phyloP scores from a whole-genome alignment of 208 protist species.

The Leishmania tropica region DNA sequence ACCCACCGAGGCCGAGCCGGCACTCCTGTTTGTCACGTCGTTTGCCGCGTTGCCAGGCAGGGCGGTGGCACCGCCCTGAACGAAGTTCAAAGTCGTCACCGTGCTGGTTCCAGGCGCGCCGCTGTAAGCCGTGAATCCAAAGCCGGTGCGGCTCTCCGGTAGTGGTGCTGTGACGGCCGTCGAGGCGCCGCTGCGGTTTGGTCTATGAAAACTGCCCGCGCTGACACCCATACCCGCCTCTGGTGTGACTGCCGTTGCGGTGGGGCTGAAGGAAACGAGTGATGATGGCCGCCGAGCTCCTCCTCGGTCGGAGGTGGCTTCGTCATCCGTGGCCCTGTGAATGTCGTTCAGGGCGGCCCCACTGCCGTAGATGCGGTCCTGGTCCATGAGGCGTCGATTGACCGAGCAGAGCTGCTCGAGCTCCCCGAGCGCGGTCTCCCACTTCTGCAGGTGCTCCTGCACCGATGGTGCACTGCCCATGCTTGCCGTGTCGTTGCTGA shows the following conservation, averaged over 20 bases:
- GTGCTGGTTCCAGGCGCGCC: constrained; percentile 1
- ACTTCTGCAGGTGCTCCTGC: constrained; percentile 75
- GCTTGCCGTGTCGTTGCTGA: neutral
- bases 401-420: constrained; percentile 61
- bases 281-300: constrained; percentile 52
- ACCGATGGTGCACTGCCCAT: constrained; percentile 71
- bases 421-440: constrained; percentile 66
- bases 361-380: constrained; percentile 66
- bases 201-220: constrained; percentile 29
- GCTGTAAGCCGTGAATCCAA: constrained; percentile 32
- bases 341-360: constrained; percentile 15
- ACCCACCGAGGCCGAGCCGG: constrained; percentile 31
- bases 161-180: neutral
- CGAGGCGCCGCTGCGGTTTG: constrained; percentile 15
- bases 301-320: constrained; percentile 34
- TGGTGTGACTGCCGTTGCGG: constrained; percentile 1
- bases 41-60: constrained; percentile 17
- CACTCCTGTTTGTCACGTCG: constrained; percentile 27
- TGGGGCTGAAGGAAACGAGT: constrained; percentile 73
- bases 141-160: constrained; percentile 27
- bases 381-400: constrained; percentile 54
- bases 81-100: constrained; percentile 16
- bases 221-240: constrained; percentile 31
- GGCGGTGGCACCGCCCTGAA: neutral
- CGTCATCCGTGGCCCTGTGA: constrained; percentile 20